Evolutionary conservation across 1,284 basidiomycete genomes (phyloP), one percentile per base, ranked within the genome.

Genomic region (Coniferiporia weirii): DNA sequence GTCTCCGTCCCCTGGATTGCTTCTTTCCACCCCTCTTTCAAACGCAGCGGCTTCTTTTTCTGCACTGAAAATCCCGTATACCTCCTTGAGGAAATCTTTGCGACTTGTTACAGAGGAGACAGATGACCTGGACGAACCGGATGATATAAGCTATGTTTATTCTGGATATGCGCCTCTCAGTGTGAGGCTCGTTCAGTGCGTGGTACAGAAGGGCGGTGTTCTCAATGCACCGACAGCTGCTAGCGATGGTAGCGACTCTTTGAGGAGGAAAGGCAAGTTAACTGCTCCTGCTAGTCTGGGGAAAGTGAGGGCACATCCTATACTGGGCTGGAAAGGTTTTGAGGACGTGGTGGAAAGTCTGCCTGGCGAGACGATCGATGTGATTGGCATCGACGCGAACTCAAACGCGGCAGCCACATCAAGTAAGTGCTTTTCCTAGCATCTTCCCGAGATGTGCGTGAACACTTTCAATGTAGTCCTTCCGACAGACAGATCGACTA

Each of bases 111-210:
- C 97, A 64, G 96, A 99, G 57, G 89, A 87, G 66, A 77, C 81
- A 45, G 87, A 89, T 65, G 81, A 82, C 13, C 71, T 86, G 40
- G 89, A 87, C 63, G 89, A 89, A 68, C 79, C 88, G 38, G 95
- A 96, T 66, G 97, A 99, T 72, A 91, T 98, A 68, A 88, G 91
- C 61, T 99, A 93, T 72, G 91, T 93, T 43, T 99, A 98, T 75
- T 97, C 94, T 1, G 97, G 97, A 8, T 99, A 95, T 71, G 95
- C 97, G 1, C 97, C 97, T 10, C 83, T 98, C 63, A 93, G 89
- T 67, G 75, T 98, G 6, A 85, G 97, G 10, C 80, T 99, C 1
- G 89, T 98, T 6, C 96, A 99, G 72, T 96, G 92, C 66, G 83
- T 95, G 22, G 87, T 88, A 51, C 89, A 97, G 76, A 94, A 94